Evolutionary conservation across 805 yeast genomes (phyloP), one percentile per base, ranked within the genome.

Genomic region (Zygoascus bituminiphila): DNA sequence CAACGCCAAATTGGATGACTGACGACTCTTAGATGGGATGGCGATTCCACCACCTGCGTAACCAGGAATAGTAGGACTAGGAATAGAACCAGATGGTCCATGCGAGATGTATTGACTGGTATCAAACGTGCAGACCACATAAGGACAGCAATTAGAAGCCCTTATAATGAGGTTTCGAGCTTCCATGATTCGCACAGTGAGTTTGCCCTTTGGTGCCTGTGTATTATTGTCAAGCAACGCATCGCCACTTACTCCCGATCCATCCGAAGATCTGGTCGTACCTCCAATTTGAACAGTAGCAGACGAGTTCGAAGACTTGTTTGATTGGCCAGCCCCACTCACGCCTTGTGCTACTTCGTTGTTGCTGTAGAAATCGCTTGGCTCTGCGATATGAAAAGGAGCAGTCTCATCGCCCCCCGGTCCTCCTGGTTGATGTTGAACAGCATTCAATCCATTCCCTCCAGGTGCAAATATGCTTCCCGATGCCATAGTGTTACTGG

Each of bases 111-210:
- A 85, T 68, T 93, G 98, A 14, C 73, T 63, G 43, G 59, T 55
- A 38, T 62, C 64, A 37, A 52, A 58, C 4, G 63, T 59, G 45
- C 64, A 60, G 14, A 60, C 57, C 29, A 60, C 63, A 41, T 54
- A 84, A 2, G 96, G 96, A 56, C 78, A 84, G 2, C 91, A 73
- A 62, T 71, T 68, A 37, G 73, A 67, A 4, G 79, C 66, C 41
- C 75, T 72, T 29, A 81, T 77, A 39, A 74, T 68, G 53, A 91
- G 73, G 56, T 81, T 82, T 50, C 73, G 76, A 1, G 96, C 97
- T 65, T 87, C 91, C 23, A 84, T 70, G 52, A 91, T 87, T 29
- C 78, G 79, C 43, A 93, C 88, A 58, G 80, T 79, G 46, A 91
- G 74, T 63, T 84, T 85, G 41, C 98, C 98, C 43, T 38, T 45